phyloP scores from a whole-genome alignment of 495 filamentous ascomycete species.

The Gamarada debralockiae region DNA sequence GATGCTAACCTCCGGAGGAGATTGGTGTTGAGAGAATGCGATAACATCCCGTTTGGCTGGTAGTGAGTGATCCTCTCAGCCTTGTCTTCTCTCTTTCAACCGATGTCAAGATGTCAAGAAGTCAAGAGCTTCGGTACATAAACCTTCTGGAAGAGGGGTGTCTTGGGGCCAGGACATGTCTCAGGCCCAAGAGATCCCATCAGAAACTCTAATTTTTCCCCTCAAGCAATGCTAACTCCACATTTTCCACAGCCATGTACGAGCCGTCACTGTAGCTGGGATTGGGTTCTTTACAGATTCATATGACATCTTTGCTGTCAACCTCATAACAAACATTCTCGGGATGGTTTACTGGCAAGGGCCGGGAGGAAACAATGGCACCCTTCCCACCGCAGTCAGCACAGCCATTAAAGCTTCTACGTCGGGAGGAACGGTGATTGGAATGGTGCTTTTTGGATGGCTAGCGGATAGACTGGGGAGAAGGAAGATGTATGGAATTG shows the following conservation, averaged over 20 bases:
- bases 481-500: conserved; percentile 74
- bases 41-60: conserved; percentile 75
- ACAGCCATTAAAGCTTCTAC: conserved; percentile 74
- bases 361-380: conserved; percentile 36
- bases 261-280: conserved; percentile 71
- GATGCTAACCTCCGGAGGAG: conserved; percentile 69
- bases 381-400: conserved; percentile 53
- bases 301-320: conserved; percentile 79
- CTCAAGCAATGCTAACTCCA: not conserved
- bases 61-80: conserved; percentile 65
- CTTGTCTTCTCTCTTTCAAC: not conserved
- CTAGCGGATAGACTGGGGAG: conserved; percentile 64
- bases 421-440: conserved; percentile 68
- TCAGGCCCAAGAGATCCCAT: not conserved
- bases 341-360: conserved; percentile 48
- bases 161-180: not conserved
- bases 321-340: conserved; percentile 63
- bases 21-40: conserved; percentile 61
- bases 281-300: conserved; percentile 81
- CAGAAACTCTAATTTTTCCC: not conserved
- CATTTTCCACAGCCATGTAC: conserved; percentile 59
- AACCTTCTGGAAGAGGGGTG: not conserved
- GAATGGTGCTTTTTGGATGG: conserved; percentile 70
- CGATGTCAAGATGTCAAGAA: not conserved
- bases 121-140: conserved; percentile 33